Percentiles rank a stretch among this genome's conserved stretches.
Evolutionary conservation across 441 rosid genomes (phyloP).

Genomic region (Erodium trifolium): DNA sequence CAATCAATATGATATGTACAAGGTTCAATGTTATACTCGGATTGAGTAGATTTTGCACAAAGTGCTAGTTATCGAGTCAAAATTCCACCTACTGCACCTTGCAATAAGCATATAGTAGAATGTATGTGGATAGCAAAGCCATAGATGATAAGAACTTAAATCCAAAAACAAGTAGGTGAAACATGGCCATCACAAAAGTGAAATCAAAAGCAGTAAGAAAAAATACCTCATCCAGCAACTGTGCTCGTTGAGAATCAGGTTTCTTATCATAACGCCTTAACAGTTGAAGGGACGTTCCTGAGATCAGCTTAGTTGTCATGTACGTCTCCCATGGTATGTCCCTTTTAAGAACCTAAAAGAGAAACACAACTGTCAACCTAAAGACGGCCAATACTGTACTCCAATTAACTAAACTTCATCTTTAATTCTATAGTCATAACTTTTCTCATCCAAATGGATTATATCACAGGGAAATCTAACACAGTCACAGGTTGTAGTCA

Average conservation of each 20-base stretch:
- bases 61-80: not conserved
- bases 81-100: not conserved
- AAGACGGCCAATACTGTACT: not conserved
- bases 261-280: slow-evolving; percentile 75
- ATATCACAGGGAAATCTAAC: not conserved
- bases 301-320: slow-evolving; percentile 77
- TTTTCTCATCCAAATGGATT: slow-evolving; percentile 32
- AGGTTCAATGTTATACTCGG: not conserved
- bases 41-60: not conserved
- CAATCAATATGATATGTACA: not conserved
- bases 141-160: not conserved
- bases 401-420: slow-evolving; percentile 6
- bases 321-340: slow-evolving; percentile 99
- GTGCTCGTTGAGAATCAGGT: slow-evolving; percentile 70
- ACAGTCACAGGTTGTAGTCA: not conserved
- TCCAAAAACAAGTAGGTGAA: not conserved
- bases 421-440: slow-evolving; percentile 9
- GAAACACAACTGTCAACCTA: not conserved
- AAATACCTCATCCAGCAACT: slow-evolving; percentile 82
- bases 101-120: not conserved
- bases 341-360: slow-evolving; percentile 67
- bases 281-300: slow-evolving; percentile 78
- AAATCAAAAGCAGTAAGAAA: slow-evolving; percentile 20
- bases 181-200: not conserved
- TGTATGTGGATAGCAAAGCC: not conserved